Evolutionary conservation across 2,329 filamentous ascomycete species (phyloP).

Genomic region (Ophiosphaerella narmari): DNA sequence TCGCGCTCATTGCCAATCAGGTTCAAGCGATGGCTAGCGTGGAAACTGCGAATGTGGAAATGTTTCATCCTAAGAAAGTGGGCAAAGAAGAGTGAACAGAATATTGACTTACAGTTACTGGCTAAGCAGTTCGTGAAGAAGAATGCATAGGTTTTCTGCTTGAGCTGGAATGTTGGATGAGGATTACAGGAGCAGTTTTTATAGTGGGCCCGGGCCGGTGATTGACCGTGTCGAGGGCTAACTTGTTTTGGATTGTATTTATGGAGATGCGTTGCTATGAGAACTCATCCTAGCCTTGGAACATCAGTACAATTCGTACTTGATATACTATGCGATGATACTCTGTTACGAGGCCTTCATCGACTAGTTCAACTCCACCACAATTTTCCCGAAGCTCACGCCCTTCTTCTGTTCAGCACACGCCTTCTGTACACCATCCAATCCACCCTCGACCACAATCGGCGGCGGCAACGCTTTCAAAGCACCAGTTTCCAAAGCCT

Average conservation of each 20-base stretch:
- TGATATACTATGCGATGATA: too few species aligned
- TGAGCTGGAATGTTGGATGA: too few species aligned
- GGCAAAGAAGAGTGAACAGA: constrained; percentile 12
- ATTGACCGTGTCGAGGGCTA: too few species aligned
- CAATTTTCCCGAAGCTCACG: constrained; percentile 42
- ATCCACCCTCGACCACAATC: constrained; percentile 33
- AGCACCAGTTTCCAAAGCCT: constrained; percentile 36
- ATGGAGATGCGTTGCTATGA: too few species aligned
- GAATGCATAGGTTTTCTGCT: too few species aligned
- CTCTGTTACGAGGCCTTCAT: too few species aligned
- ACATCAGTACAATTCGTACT: too few species aligned
- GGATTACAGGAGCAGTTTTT: too few species aligned
- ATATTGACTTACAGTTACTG: constrained; percentile 34
- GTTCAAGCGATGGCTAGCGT: constrained; percentile 73
- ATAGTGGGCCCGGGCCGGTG: too few species aligned
- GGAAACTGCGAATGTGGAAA: constrained; percentile 86
- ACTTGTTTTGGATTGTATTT: too few species aligned
- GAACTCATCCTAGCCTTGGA: too few species aligned
- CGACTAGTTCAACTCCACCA: constrained; percentile 23
- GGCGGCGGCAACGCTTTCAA: constrained; percentile 39
- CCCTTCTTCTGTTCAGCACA: constrained; percentile 35
- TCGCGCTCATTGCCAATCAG: constrained; percentile 69
- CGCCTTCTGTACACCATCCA: constrained; percentile 35
- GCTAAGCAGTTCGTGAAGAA: neutral
- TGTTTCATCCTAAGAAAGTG: constrained; percentile 68